Evolutionary conservation across 805 yeast species (phyloP).

Genomic region (Teunomyces barrocoloradensis): DNA sequence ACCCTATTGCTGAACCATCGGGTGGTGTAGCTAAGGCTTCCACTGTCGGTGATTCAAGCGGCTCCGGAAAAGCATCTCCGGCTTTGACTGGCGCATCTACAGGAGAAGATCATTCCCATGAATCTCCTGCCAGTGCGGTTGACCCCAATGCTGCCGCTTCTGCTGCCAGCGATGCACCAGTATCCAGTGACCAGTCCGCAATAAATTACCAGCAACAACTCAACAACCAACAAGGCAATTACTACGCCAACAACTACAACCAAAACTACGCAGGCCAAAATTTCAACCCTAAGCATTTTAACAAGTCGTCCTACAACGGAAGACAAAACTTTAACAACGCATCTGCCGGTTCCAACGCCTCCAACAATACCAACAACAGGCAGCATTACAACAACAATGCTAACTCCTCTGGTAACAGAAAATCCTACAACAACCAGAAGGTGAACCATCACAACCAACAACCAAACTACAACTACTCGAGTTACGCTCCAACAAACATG

Average conservation of each 20-base stretch:
- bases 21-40: conserved; percentile 8
- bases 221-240: conserved; percentile 5
- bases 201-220: conserved; percentile 2
- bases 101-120: background rate
- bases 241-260: conserved; percentile 9
- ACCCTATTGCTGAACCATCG: conserved; percentile 9
- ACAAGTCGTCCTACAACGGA: conserved; percentile 11
- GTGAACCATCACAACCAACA: conserved; percentile 14
- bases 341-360: conserved; percentile 6
- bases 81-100: background rate
- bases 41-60: conserved; percentile 6
- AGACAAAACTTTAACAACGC: conserved; percentile 13
- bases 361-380: conserved; percentile 8
- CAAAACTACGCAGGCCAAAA: conserved; percentile 2
- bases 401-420: conserved; percentile 7
- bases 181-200: conserved; percentile 1
- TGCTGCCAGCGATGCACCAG: conserved; percentile 5
- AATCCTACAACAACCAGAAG: conserved; percentile 12
- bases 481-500: conserved; percentile 22
- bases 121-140: conserved; percentile 5
- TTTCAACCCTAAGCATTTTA: conserved; percentile 1
- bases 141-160: conserved; percentile 4
- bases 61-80: conserved; percentile 4
- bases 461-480: conserved; percentile 21
- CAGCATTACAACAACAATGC: conserved; percentile 7